Percentiles rank a stretch among this genome's conserved stretches.
These are phyloP conservation scores for Fraxinus excelsior DNA, from an alignment of 257 asterid genomes.

Conservation along the genomic window DNA sequence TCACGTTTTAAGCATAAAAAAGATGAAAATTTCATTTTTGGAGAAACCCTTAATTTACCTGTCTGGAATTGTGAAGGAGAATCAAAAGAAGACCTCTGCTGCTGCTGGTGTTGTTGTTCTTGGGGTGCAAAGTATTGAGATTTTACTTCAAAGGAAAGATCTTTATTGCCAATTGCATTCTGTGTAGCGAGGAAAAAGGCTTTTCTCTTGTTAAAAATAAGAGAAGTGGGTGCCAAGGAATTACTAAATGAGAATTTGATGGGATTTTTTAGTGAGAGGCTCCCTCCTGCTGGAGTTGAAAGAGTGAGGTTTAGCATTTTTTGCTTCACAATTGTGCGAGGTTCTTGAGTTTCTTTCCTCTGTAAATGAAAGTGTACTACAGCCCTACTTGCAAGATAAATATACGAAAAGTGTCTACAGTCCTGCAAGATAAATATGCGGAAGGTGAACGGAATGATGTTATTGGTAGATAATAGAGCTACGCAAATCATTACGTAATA, in stretches of 20 bases:
- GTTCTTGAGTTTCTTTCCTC: not conserved
- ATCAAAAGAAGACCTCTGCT: slow-evolving; percentile 46
- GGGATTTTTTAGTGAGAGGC: slow-evolving; percentile 45
- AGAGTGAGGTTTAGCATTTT: slow-evolving; percentile 43
- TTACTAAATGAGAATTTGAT: slow-evolving; percentile 33
- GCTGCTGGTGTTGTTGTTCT: slow-evolving; percentile 44
- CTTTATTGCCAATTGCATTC: slow-evolving; percentile 24
- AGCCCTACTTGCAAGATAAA: too few relatives aligned
- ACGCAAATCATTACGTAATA: too few relatives aligned
- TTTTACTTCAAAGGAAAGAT: slow-evolving; percentile 36
- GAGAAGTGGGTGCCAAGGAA: slow-evolving; percentile 29
- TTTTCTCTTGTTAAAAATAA: slow-evolving; percentile 27
- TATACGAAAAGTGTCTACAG: too few relatives aligned
- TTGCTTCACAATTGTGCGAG: not conserved
- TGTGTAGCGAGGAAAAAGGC: slow-evolving; percentile 22
- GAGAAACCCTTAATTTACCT: slow-evolving; percentile 35
- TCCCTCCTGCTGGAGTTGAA: slow-evolving; percentile 37
- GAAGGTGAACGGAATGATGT: too few relatives aligned
- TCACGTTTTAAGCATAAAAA: not conserved
- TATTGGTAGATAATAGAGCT: too few relatives aligned
- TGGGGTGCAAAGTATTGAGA: slow-evolving; percentile 61
- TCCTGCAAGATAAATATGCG: too few relatives aligned
- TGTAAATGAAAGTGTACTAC: not conserved
- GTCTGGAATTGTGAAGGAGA: slow-evolving; percentile 44
- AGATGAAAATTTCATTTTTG: not conserved